These are phyloP conservation scores for Teunomyces lycoperdinae DNA, from an alignment of 805 yeast genomes.

Conservation along the genomic window DNA sequence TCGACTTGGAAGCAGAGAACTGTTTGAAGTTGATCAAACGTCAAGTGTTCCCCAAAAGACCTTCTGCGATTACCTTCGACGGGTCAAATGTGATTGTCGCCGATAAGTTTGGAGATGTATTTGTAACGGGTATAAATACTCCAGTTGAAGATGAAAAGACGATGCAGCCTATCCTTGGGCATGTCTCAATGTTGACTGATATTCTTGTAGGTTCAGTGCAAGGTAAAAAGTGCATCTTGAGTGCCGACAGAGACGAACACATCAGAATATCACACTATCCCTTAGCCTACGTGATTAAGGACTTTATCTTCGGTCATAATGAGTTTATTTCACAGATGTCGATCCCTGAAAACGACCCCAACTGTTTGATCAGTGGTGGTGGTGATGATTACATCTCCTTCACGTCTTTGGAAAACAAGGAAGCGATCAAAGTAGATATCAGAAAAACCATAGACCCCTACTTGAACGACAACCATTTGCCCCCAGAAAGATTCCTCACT, in stretches of 20 bases:
- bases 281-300: constrained; percentile 69
- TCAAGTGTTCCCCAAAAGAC: constrained; percentile 86
- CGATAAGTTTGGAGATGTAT: constrained; percentile 97
- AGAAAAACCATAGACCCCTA: constrained; percentile 36
- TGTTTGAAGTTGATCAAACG: constrained; percentile 57
- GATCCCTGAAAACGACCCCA: constrained; percentile 50
- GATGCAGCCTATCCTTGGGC: constrained; percentile 78
- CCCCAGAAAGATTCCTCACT: constrained; percentile 63
- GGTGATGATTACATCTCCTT: constrained; percentile 71
- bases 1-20: constrained; percentile 36
- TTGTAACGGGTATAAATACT: constrained; percentile 47
- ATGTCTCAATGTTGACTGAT: constrained; percentile 94
- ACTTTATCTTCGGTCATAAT: constrained; percentile 82
- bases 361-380: constrained; percentile 75
- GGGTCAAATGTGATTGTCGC: constrained; percentile 65
- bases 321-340: constrained; percentile 73
- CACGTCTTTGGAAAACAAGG: constrained; percentile 8
- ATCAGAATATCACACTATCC: constrained; percentile 82
- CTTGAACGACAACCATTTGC: constrained; percentile 56
- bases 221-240: constrained; percentile 56
- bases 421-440: constrained; percentile 48
- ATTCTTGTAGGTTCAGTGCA: constrained; percentile 43
- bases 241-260: constrained; percentile 96
- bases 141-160: constrained; percentile 39
- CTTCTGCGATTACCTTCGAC: constrained; percentile 72